Percentiles rank a stretch among this genome's conserved stretches.
Evolutionary conservation across 169 alveolate genomes (phyloP).

Genomic region (Eimeria tenella): DNA sequence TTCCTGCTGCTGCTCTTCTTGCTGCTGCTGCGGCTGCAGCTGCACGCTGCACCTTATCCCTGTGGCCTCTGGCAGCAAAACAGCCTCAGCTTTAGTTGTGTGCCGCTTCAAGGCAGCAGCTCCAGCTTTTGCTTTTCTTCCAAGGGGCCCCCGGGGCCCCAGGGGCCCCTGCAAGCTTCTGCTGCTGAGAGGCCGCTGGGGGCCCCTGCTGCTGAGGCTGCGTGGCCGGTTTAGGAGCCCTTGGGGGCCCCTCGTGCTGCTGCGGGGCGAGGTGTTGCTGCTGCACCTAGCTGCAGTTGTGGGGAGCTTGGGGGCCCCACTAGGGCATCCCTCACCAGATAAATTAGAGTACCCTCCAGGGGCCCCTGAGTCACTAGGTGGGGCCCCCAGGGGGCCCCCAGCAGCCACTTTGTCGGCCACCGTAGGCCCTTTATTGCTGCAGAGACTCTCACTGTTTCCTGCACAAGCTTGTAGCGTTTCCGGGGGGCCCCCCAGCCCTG

Average conservation of each 20-base stretch:
- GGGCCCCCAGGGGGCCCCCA: no score
- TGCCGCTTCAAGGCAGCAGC: background rate
- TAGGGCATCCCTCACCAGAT: background rate
- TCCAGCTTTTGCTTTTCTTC: background rate
- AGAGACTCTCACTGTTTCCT: no score
- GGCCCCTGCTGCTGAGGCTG: slow-evolving; percentile 5
- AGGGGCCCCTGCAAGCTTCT: background rate
- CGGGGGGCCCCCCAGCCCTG: no score
- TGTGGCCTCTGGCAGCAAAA: background rate
- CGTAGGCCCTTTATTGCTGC: no score
- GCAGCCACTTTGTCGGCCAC: no score
- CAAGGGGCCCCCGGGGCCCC: background rate
- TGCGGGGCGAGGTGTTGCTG: background rate
- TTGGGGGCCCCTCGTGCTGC: background rate
- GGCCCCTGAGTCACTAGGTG: background rate
- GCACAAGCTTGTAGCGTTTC: no score
- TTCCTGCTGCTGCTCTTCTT: background rate
- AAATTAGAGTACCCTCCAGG: background rate
- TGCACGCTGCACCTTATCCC: background rate
- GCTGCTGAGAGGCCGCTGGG: background rate
- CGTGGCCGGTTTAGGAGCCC: background rate
- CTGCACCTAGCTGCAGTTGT: background rate
- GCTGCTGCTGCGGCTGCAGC: slow-evolving; percentile 20
- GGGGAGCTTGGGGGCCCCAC: background rate
- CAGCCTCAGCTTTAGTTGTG: background rate